Conservation (phyloP, 2,329 filamentous ascomycete species). For the Aspergillus sp. region DNA sequence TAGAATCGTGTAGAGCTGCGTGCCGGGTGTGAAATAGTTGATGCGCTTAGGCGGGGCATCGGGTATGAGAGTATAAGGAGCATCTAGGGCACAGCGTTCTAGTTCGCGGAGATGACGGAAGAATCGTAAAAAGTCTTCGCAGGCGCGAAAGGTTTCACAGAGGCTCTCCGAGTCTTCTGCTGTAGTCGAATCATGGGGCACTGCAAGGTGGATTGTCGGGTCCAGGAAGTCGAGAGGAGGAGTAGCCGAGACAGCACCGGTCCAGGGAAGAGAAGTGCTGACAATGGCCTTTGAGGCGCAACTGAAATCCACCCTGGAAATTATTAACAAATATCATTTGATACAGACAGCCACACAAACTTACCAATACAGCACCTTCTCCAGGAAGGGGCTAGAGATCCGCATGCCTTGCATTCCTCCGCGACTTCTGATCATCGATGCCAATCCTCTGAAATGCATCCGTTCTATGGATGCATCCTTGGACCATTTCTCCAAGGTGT, state of each 20-base stretch:
- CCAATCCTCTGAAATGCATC: slow-evolving; percentile 33
- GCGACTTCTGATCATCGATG: slow-evolving; percentile 30
- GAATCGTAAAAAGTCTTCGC: slow-evolving; percentile 35
- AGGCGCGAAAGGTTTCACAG: slow-evolving; percentile 27
- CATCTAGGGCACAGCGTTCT: slow-evolving; percentile 23
- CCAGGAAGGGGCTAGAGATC: slow-evolving; percentile 29
- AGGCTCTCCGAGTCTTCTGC: slow-evolving; percentile 22
- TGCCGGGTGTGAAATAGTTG: slow-evolving; percentile 25
- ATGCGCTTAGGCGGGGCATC: slow-evolving; percentile 5
- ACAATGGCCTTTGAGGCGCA: slow-evolving; percentile 34
- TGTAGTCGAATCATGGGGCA: slow-evolving; percentile 12
- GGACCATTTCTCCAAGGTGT: slow-evolving; percentile 35
- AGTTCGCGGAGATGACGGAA: slow-evolving; percentile 30
- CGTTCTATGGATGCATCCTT: slow-evolving; percentile 33
- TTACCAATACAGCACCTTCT: slow-evolving; percentile 38
- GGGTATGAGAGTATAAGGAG: slow-evolving; percentile 12
- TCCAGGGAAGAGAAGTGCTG: slow-evolving; percentile 33
- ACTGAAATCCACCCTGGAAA: slow-evolving; percentile 33
- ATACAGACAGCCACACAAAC: background rate
- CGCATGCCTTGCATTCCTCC: slow-evolving; percentile 35
- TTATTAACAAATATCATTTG: slow-evolving; percentile 4
- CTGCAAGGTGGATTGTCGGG: slow-evolving; percentile 23
- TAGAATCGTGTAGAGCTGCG: slow-evolving; percentile 30
- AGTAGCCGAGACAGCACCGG: slow-evolving; percentile 26
- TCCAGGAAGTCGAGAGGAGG: slow-evolving; percentile 28